phyloP scores from a whole-genome alignment of 2,329 filamentous ascomycete genomes.

The Dothideomycetes sp. region DNA sequence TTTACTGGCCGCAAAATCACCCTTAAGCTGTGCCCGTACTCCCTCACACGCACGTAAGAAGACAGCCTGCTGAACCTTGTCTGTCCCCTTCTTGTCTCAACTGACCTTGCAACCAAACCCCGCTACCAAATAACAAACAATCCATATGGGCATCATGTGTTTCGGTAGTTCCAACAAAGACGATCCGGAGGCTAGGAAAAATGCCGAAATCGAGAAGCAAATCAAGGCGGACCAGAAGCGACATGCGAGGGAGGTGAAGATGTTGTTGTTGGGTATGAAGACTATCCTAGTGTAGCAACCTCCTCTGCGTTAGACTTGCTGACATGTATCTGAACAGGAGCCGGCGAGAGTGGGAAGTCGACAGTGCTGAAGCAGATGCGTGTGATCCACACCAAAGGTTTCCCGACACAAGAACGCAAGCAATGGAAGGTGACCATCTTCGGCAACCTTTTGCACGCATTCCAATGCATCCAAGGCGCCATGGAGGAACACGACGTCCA shows the following conservation, averaged over 20 bases:
- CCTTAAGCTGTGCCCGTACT: too few relatives aligned
- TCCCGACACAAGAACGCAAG: constrained; percentile 77
- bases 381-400: constrained; percentile 88
- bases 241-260: constrained; percentile 80
- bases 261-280: constrained; percentile 79
- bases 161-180: constrained; percentile 37
- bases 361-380: constrained; percentile 99
- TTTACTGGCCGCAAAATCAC: too few relatives aligned
- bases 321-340: constrained; percentile 47
- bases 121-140: not conserved
- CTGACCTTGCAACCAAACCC: too few relatives aligned
- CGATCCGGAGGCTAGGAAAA: constrained; percentile 36
- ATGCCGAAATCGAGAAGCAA: constrained; percentile 70
- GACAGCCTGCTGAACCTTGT: too few relatives aligned
- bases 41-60: too few relatives aligned
- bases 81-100: too few relatives aligned
- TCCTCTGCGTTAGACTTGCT: constrained; percentile 11
- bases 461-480: constrained; percentile 79
- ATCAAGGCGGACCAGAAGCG: constrained; percentile 82
- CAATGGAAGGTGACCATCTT: constrained; percentile 95
- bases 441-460: constrained; percentile 85
- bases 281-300: too few relatives aligned
- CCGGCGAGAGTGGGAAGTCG: constrained; percentile 91
- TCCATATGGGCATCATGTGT: constrained; percentile 32
- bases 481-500: constrained; percentile 77